Evolutionary conservation across 2,329 filamentous ascomycete genomes (phyloP).

Genomic region (Metarhizium guizhouense): DNA sequence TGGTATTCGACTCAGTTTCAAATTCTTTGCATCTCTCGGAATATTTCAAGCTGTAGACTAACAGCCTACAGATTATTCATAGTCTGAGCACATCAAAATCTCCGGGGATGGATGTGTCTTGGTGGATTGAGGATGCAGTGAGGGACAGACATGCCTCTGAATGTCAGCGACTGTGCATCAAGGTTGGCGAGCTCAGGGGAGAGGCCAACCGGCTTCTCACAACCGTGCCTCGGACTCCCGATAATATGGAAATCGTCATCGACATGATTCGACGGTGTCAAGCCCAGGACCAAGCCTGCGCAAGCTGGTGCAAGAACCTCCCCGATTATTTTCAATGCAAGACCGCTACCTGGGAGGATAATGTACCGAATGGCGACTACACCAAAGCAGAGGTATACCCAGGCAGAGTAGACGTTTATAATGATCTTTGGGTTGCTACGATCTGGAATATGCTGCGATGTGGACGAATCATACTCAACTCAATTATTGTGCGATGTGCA

Average conservation of each 20-base stretch:
- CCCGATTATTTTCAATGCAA: slow-evolving; percentile 41
- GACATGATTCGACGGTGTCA: slow-evolving; percentile 43
- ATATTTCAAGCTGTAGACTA: slow-evolving; percentile 2
- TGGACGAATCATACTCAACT: slow-evolving; percentile 44
- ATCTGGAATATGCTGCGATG: slow-evolving; percentile 48
- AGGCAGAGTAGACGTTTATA: slow-evolving; percentile 50
- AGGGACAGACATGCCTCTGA: slow-evolving; percentile 38
- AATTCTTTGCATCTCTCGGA: not conserved
- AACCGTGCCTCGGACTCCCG: slow-evolving; percentile 33
- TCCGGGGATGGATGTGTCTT: slow-evolving; percentile 45
- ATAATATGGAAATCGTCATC: slow-evolving; percentile 41
- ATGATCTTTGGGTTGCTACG: slow-evolving; percentile 49
- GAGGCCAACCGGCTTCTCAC: slow-evolving; percentile 43
- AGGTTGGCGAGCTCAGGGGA: slow-evolving; percentile 45
- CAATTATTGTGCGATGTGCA: slow-evolving; percentile 47
- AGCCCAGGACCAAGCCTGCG: slow-evolving; percentile 41
- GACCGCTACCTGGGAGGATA: slow-evolving; percentile 49
- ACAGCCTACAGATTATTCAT: slow-evolving; percentile 41
- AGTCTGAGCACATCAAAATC: slow-evolving; percentile 43
- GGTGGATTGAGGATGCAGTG: slow-evolving; percentile 48
- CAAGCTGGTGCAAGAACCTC: slow-evolving; percentile 40
- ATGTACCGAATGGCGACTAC: slow-evolving; percentile 43
- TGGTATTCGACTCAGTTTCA: not conserved
- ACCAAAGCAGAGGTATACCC: slow-evolving; percentile 47
- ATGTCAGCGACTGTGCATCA: slow-evolving; percentile 44